A percentile compares a stretch with the other conserved stretches of the same genome.
Evolutionary conservation across 179 eudicot species (phyloP).

Genomic region (Carnegiea gigantea): DNA sequence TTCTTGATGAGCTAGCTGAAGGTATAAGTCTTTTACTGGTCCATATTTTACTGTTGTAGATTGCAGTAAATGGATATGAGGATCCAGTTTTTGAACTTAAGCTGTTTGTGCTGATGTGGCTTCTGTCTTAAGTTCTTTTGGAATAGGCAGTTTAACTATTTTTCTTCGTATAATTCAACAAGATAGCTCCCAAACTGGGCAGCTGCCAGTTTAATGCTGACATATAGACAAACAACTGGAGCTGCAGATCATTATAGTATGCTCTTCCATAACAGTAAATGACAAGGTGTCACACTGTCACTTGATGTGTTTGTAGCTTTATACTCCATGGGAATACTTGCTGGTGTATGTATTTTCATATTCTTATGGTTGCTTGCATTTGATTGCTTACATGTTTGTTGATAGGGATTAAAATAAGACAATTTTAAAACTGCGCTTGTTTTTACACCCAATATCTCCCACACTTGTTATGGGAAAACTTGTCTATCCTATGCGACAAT

Average conservation of each 20-base stretch:
- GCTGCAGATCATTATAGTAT: not conserved
- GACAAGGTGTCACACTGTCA: no score
- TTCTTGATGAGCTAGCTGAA: constrained; percentile 56
- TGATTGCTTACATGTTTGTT: not conserved
- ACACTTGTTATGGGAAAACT: not conserved
- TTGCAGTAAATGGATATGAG: not conserved
- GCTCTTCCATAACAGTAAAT: not conserved
- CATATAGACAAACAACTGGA: not conserved
- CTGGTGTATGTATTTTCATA: no score
- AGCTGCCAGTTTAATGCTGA: not conserved
- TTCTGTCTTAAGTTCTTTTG: not conserved
- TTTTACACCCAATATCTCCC: not conserved
- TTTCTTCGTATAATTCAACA: not conserved
- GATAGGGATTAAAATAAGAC: not conserved
- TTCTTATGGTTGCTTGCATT: not conserved
- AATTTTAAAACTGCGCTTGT: not conserved
- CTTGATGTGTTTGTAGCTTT: no score
- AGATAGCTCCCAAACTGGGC: not conserved
- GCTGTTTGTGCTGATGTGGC: not conserved
- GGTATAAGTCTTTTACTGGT: constrained; percentile 42
- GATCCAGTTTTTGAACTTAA: constrained; percentile 1
- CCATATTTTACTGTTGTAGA: not conserved
- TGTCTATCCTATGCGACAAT: not conserved
- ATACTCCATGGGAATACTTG: no score
- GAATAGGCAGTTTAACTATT: not conserved